Percentiles rank a stretch among this genome's conserved stretches.
Evolutionary conservation across 306 rosid species (phyloP).

Genomic region (Castanea mollissima): DNA sequence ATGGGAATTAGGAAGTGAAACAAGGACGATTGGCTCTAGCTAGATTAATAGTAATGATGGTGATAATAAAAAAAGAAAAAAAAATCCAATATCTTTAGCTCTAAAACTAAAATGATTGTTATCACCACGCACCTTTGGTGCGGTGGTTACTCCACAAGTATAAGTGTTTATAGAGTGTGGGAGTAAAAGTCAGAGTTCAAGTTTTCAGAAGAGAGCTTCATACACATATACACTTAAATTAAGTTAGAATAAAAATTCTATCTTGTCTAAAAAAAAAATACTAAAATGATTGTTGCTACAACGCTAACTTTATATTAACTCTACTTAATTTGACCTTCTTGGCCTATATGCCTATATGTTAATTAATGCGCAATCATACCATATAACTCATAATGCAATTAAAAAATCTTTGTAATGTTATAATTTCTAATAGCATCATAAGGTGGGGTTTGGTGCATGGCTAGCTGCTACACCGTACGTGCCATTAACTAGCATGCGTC

Average conservation of each 20-base stretch:
- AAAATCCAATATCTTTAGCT: background rate
- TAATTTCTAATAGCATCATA: background rate
- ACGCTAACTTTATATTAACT: background rate
- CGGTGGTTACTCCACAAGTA: no score
- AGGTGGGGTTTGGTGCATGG: background rate
- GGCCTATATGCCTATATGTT: background rate
- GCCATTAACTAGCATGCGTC: background rate
- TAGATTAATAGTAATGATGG: background rate
- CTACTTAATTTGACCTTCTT: background rate
- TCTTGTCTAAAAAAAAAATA: no score
- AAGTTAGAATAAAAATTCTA: no score
- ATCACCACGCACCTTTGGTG: no score
- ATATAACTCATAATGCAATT: background rate
- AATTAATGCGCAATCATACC: background rate
- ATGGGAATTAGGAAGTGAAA: background rate
- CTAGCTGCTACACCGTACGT: background rate
- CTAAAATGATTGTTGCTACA: background rate
- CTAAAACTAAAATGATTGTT: no score
- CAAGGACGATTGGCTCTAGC: background rate
- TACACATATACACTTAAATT: no score
- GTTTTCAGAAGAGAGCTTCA: no score
- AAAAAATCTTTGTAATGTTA: background rate
- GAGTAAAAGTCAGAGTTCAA: no score
- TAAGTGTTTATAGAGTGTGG: no score
- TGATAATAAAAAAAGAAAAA: background rate